Conservation (phyloP, 805 yeast genomes). For the Ogataea henricii region DNA sequence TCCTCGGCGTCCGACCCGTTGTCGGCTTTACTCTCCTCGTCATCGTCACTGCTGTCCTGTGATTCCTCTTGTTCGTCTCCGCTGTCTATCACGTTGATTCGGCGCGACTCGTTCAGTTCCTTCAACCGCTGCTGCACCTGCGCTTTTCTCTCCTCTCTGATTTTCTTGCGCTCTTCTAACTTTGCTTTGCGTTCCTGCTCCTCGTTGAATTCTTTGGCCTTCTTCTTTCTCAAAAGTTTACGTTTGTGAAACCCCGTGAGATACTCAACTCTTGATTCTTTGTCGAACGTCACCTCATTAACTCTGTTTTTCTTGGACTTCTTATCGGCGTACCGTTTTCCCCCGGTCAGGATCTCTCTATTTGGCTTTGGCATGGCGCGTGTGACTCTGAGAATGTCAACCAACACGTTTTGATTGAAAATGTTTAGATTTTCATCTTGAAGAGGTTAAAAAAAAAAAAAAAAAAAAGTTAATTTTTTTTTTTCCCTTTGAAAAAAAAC, state of each 20-base stretch:
- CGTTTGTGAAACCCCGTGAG: conserved; percentile 96
- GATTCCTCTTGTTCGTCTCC: conserved; percentile 30
- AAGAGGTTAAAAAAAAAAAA: too few species aligned
- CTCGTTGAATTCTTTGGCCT: conserved; percentile 72
- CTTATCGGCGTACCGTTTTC: conserved; percentile 73
- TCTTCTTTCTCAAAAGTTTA: conserved; percentile 83
- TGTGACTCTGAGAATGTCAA: too few species aligned
- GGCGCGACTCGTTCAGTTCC: conserved; percentile 49
- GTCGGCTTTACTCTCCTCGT: conserved; percentile 32
- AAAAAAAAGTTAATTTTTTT: too few species aligned
- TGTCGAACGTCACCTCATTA: conserved; percentile 84
- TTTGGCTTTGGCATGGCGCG: conserved; percentile 46
- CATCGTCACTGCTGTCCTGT: conserved; percentile 22
- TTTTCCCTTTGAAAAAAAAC: neutral
- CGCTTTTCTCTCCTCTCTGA: conserved; percentile 69
- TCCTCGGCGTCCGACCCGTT: conserved; percentile 27
- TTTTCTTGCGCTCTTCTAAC: conserved; percentile 72
- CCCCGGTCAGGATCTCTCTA: conserved; percentile 87
- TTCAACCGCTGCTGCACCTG: conserved; percentile 65
- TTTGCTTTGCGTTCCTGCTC: conserved; percentile 75
- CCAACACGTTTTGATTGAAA: too few species aligned
- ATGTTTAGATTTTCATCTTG: too few species aligned
- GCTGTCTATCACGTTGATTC: conserved; percentile 30
- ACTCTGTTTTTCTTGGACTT: conserved; percentile 68
- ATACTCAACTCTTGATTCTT: conserved; percentile 75